Conservation (phyloP, 2,329 filamentous ascomycete species). For the Hymenoscyphus scutula region DNA sequence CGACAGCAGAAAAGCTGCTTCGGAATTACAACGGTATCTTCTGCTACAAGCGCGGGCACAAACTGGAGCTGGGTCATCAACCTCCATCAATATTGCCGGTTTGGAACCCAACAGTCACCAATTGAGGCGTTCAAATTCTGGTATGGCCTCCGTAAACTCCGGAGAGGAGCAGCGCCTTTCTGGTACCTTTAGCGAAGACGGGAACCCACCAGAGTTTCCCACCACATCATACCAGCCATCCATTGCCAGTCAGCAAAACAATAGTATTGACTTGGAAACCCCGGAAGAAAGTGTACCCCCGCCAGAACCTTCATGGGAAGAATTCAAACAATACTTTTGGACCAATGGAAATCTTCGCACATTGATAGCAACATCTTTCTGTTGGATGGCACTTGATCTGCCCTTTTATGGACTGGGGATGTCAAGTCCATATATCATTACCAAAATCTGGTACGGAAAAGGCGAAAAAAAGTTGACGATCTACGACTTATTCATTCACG, state of each 20-base stretch:
- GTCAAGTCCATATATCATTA: slow-evolving; percentile 44
- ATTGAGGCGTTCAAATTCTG: background rate
- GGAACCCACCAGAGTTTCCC: background rate
- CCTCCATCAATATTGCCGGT: background rate
- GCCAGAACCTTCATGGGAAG: slow-evolving; percentile 24
- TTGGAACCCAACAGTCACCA: background rate
- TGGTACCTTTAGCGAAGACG: slow-evolving; percentile 5
- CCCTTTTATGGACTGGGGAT: slow-evolving; percentile 61
- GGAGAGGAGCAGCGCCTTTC: background rate
- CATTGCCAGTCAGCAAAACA: background rate
- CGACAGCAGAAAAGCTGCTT: slow-evolving; percentile 24
- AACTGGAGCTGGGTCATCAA: slow-evolving; percentile 10
- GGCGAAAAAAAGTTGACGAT: slow-evolving; percentile 4
- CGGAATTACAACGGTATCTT: slow-evolving; percentile 25
- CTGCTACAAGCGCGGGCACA: slow-evolving; percentile 11
- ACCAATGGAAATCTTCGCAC: slow-evolving; percentile 47
- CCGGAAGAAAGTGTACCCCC: slow-evolving; percentile 14
- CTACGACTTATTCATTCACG: slow-evolving; percentile 18
- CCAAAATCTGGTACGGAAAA: slow-evolving; percentile 24
- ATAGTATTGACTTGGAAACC: background rate
- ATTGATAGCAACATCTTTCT: slow-evolving; percentile 61
- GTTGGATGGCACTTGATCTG: slow-evolving; percentile 26
- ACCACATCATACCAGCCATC: slow-evolving; percentile 3
- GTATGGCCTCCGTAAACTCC: background rate
- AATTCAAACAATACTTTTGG: slow-evolving; percentile 35